Percentiles rank a stretch among this genome's conserved stretches.
Evolutionary conservation across 2,329 filamentous ascomycete genomes (phyloP).

Genomic region (Cryphonectria nitschkei): DNA sequence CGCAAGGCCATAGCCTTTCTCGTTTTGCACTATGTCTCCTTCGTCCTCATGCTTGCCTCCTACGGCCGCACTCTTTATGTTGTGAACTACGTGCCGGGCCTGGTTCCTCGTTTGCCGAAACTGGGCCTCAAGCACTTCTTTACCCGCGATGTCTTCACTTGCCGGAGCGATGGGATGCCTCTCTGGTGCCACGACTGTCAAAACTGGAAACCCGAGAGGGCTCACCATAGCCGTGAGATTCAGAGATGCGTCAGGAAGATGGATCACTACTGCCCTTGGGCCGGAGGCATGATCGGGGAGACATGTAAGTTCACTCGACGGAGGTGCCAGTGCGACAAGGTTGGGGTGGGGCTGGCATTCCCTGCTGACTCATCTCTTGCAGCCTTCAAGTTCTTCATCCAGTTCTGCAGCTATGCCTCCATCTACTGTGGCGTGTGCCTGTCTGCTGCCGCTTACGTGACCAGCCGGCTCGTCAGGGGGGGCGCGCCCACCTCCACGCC

Average conservation of each 20-base stretch:
- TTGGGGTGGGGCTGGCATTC: too few relatives aligned
- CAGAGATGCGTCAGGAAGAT: conserved; percentile 84
- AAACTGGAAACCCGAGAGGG: conserved; percentile 86
- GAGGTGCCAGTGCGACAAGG: background rate
- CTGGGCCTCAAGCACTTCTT: conserved; percentile 78
- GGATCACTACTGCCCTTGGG: conserved; percentile 97
- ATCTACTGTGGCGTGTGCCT: conserved; percentile 69
- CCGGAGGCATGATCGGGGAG: conserved; percentile 90
- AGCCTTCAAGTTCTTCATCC: conserved; percentile 90
- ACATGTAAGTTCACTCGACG: conserved; percentile 54
- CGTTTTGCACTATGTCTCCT: conserved; percentile 71
- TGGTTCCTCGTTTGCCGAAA: conserved; percentile 66
- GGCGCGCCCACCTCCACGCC: conserved; percentile 55
- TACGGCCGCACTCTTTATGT: conserved; percentile 74
- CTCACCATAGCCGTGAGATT: conserved; percentile 84
- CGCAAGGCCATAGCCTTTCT: conserved; percentile 71
- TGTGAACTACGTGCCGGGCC: conserved; percentile 72
- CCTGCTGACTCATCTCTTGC: conserved; percentile 32
- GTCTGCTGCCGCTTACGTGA: conserved; percentile 65
- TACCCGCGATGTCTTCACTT: conserved; percentile 80
- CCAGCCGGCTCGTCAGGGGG: conserved; percentile 56
- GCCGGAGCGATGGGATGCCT: conserved; percentile 80
- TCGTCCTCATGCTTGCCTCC: conserved; percentile 66
- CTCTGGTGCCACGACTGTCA: conserved; percentile 83
- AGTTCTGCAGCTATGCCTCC: conserved; percentile 77